Base-by-base conservation (phyloP, 2,329 filamentous ascomycete genomes). In the Colletotrichum liaoningense region DNA sequence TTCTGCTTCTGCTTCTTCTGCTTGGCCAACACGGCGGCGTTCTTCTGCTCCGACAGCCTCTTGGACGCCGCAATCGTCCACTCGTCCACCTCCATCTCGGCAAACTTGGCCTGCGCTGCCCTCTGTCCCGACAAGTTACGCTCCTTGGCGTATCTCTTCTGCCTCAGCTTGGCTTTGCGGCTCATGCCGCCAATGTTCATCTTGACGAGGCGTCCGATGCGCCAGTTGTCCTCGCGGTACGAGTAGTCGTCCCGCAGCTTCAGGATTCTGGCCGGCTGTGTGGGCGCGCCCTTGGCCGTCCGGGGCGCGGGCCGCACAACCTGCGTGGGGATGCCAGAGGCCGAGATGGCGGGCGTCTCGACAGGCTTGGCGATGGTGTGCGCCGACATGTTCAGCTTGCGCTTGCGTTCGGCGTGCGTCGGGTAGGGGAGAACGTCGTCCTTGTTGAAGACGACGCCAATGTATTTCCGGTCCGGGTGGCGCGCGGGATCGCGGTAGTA, bases 391-490 rank as follows among this genome's bases (percentile, higher is more conserved):
- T 93, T 93, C 73, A 99, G 88, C 65, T 91, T 89, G 77, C 97
- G 90, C 79, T 92, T 90, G 69, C 94, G 91, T 75, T 93, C 90
- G 4, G 93, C 93, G 80, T 96, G 93, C 30, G 84, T 85, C 1
- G 94, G 92, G 79, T 93, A 91, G 0, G 97, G 97, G 1, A 99
- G 90, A 38, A 87, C 91, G 79, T 97, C 94, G 19, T 92, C 87
- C 80, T 95, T 94, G 81, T 95, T 89, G 83, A 98, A 95, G 42
- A 94, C 93, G 24, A 99, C 93, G 74, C 97, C 97, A 79, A 99
- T 99, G 87, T 95, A 99, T 83, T 97, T 94, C 74, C 95, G 91
- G 77, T 95, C 93, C 1, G 95, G 94, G 83, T 98, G 95, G 72
- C 88, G 89, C 38, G 88, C 84, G 0, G 95, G 95, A 81, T 99